A percentile compares a stretch with the other conserved stretches of the same genome.
phyloP scores from a whole-genome alignment of 2,329 filamentous ascomycete genomes.

The Byssoonygena ceratinophila region DNA sequence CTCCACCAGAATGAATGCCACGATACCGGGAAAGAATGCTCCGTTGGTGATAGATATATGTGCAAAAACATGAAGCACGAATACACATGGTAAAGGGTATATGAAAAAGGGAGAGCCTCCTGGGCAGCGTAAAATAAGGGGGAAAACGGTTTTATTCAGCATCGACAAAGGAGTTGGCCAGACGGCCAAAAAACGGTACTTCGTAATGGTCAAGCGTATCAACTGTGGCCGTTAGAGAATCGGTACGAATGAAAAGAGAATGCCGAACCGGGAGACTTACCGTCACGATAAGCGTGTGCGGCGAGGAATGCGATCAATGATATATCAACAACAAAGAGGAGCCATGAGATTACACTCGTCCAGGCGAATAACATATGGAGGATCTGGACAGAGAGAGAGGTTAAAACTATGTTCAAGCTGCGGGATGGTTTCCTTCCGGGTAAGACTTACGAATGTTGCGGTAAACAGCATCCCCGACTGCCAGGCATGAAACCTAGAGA shows the following conservation, averaged over 20 bases:
- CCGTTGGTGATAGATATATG: neutral
- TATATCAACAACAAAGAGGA: slow-evolving; percentile 67
- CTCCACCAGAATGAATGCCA: neutral
- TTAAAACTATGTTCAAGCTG: neutral
- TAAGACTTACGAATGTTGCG: slow-evolving; percentile 43
- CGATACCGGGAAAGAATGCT: neutral
- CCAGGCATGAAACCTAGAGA: slow-evolving; percentile 81
- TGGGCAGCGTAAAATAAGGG: neutral
- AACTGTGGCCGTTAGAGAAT: slow-evolving; percentile 34
- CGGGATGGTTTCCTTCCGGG: neutral
- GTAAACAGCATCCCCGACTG: slow-evolving; percentile 79
- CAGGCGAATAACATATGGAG: slow-evolving; percentile 79
- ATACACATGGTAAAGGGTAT: neutral
- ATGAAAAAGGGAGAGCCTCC: neutral
- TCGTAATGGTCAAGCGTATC: slow-evolving; percentile 62
- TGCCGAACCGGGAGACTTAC: slow-evolving; percentile 36
- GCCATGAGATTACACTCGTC: slow-evolving; percentile 73
- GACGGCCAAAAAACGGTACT: slow-evolving; percentile 70
- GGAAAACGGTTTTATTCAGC: slow-evolving; percentile 51
- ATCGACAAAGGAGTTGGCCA: slow-evolving; percentile 83
- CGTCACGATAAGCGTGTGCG: slow-evolving; percentile 72
- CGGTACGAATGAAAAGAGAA: slow-evolving; percentile 12
- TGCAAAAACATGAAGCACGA: neutral
- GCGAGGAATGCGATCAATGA: slow-evolving; percentile 65
- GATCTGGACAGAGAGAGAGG: slow-evolving; percentile 43